phyloP scores from a whole-genome alignment of 2,329 filamentous ascomycete species.

The Tolypocladium ovalisporum region DNA sequence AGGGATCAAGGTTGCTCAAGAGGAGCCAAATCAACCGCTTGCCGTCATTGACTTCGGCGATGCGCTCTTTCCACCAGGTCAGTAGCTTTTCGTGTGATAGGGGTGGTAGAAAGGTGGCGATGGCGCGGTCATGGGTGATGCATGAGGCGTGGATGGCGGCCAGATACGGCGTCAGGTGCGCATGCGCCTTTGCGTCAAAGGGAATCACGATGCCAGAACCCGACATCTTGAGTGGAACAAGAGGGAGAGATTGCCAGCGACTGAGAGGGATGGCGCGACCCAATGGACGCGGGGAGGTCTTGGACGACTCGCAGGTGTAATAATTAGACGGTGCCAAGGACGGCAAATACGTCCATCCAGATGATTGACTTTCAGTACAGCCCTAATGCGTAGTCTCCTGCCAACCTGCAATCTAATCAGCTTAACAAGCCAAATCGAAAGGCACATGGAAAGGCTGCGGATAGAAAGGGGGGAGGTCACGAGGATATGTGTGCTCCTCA shows the following conservation, averaged over 20 bases:
- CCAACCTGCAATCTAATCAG: neutral
- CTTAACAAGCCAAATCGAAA: neutral
- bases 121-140: conserved; percentile 44
- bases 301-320: neutral
- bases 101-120: conserved; percentile 49
- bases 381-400: neutral
- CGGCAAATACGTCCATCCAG: neutral
- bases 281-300: neutral
- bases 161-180: conserved; percentile 43
- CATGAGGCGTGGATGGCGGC: conserved; percentile 47
- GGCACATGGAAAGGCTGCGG: neutral
- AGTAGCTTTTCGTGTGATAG: conserved; percentile 44
- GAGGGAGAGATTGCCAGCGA: neutral
- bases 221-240: conserved; percentile 13
- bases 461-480: neutral
- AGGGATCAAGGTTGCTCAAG: conserved; percentile 23
- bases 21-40: conserved; percentile 43
- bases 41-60: conserved; percentile 33
- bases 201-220: conserved; percentile 24
- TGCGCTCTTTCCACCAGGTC: conserved; percentile 43
- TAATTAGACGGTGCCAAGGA: no score
- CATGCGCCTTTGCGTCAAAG: conserved; percentile 34
- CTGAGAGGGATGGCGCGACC: neutral
- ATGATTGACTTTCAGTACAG: neutral
- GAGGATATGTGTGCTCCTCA: neutral